A percentile compares a stretch with the other conserved stretches of the same genome.
phyloP scores from a whole-genome alignment of 2,329 filamentous ascomycete genomes.

The Colletotrichum nymphaeae region DNA sequence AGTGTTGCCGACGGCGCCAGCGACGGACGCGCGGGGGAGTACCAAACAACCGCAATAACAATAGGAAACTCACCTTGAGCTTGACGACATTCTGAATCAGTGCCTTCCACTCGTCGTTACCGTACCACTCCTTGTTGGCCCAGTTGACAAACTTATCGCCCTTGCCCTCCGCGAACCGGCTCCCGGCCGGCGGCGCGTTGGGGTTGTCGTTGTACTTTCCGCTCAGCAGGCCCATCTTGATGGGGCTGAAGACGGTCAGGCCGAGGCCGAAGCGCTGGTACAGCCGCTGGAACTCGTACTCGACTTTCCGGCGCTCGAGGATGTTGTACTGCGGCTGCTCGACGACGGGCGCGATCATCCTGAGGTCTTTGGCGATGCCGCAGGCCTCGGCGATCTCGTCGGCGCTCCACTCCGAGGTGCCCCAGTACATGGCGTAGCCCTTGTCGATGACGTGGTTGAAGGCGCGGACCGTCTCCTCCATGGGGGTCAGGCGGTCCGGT shows the following conservation, averaged over 20 bases:
- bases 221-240: slow-evolving; percentile 68
- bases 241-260: slow-evolving; percentile 71
- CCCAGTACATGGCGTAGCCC: slow-evolving; percentile 79
- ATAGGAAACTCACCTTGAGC: slow-evolving; percentile 45
- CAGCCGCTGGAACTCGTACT: slow-evolving; percentile 71
- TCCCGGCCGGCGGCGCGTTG: slow-evolving; percentile 64
- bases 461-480: slow-evolving; percentile 77
- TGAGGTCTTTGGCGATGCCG: slow-evolving; percentile 67
- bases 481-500: slow-evolving; percentile 74
- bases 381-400: slow-evolving; percentile 74
- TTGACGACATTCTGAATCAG: slow-evolving; percentile 58
- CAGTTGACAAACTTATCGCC: slow-evolving; percentile 65
- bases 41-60: neutral
- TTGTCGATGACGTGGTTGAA: slow-evolving; percentile 78
- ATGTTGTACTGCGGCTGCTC: slow-evolving; percentile 79
- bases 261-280: slow-evolving; percentile 70
- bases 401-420: slow-evolving; percentile 77
- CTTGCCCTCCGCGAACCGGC: slow-evolving; percentile 67
- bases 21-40: no score
- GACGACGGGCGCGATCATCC: slow-evolving; percentile 71
- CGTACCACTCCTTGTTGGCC: slow-evolving; percentile 59
- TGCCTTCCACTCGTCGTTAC: slow-evolving; percentile 67
- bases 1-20: neutral
- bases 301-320: slow-evolving; percentile 69
- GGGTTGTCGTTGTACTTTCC: slow-evolving; percentile 74